Conservation (phyloP, 148 eudicot genomes). For the Nepenthes gracilis region DNA sequence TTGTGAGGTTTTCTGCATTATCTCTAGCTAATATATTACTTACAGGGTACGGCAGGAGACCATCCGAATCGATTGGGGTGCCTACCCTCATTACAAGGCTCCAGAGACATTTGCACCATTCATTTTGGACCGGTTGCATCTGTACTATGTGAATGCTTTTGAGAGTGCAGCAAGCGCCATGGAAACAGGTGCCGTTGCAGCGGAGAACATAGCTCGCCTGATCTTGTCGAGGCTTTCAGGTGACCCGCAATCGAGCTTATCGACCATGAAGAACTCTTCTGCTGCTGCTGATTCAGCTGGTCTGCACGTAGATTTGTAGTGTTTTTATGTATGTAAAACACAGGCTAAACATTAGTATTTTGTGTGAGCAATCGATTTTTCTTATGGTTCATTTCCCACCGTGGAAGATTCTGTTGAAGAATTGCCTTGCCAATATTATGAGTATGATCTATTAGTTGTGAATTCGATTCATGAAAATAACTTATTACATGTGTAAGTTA, state of each 20-base stretch:
- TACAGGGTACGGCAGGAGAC: constrained; percentile 60
- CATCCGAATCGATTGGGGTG: constrained; percentile 72
- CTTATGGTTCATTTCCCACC: no score
- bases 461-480: no score
- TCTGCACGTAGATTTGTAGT: constrained; percentile 32
- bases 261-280: constrained; percentile 19
- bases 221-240: constrained; percentile 50
- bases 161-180: constrained; percentile 96
- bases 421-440: no score
- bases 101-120: constrained; percentile 88
- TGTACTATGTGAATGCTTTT: constrained; percentile 89
- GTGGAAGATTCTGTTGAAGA: no score
- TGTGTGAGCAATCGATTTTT: no score
- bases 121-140: constrained; percentile 57
- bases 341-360: not conserved
- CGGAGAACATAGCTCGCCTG: constrained; percentile 83
- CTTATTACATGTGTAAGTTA: no score
- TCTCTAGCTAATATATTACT: no score
- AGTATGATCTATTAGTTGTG: no score
- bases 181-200: constrained; percentile 93
- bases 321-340: not conserved
- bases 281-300: constrained; percentile 9
- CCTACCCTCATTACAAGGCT: constrained; percentile 83
- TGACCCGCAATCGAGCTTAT: constrained; percentile 6
- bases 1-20: not conserved